Evolutionary conservation across 805 yeast genomes (phyloP).

Genomic region (Lipomyces yamanashiensis): DNA sequence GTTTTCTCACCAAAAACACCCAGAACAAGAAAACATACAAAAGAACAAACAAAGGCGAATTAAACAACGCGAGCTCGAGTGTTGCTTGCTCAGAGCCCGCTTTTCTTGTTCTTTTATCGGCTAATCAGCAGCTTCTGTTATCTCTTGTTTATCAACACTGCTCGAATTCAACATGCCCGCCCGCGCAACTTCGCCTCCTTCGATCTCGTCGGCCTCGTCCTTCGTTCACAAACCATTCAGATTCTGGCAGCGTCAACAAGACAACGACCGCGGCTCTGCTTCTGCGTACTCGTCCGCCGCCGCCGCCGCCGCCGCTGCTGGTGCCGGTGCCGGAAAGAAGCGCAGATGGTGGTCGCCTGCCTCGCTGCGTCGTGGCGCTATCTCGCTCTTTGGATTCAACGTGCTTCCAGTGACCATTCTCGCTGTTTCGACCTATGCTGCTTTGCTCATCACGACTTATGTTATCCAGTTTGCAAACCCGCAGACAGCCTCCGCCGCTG

Average conservation of each 20-base stretch:
- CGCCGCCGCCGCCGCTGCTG: too few relatives aligned
- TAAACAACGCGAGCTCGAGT: not conserved
- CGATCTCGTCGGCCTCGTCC: conserved; percentile 38
- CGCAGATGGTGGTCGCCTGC: conserved; percentile 35
- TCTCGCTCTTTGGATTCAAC: conserved; percentile 30
- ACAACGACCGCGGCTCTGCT: conserved; percentile 28
- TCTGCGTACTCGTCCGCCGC: not conserved
- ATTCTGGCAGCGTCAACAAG: conserved; percentile 36
- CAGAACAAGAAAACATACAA: too few relatives aligned
- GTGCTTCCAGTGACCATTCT: conserved; percentile 36
- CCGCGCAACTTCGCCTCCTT: conserved; percentile 35
- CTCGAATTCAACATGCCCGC: conserved; percentile 27
- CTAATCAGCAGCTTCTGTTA: not conserved
- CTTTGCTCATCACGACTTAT: conserved; percentile 35
- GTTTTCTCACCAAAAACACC: too few relatives aligned
- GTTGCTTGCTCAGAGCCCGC: not conserved
- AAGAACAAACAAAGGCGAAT: too few relatives aligned
- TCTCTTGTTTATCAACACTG: not conserved
- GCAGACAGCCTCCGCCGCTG: conserved; percentile 34
- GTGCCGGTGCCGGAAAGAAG: conserved; percentile 11
- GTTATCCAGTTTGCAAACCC: conserved; percentile 36
- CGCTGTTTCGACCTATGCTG: conserved; percentile 33
- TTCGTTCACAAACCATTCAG: conserved; percentile 36
- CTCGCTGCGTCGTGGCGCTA: conserved; percentile 21
- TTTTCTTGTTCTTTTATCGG: not conserved